Base-by-base conservation (phyloP, 2,329 filamentous ascomycete species). In the Lecanicillium sp. region DNA sequence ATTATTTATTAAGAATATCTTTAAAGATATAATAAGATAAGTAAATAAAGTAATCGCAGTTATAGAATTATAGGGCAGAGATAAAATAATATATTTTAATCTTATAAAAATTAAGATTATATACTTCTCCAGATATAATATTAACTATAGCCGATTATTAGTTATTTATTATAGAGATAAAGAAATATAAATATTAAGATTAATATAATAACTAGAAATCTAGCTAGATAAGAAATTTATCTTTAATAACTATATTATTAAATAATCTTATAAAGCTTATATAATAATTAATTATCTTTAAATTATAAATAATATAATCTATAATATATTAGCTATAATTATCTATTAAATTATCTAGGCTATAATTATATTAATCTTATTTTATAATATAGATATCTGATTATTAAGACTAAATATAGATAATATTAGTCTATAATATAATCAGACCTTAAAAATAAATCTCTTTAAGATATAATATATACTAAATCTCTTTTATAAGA, bases 91-190 rank as follows among this genome's bases (percentile, higher is more conserved):
- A 20, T 38, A 38, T 7, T 52, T 52, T 30, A 40, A 48, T 35
- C 41, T 35, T 9, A 39, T 33, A 4, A 52, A 52, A 30, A 48
- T 45, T 15, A 41, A 52, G 33, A 41, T 49, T 3, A 49, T 52
- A n/a, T 41, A 52, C 31, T 48, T 51, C 35, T 38, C 29, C 14
- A 38, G 20, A 33, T 11, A 27, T 11, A 32, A 13, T 12, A 15
- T 16, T 27, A 30, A 38, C 18, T n/a, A 33, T 9, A 19, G 7
- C 3, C 9, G 11, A 32, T 38, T 30, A 14, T 30, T 22, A 7
- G 12, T 38, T 20, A 38, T 38, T 16, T n/a, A 38, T 30, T 16
- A 38, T 14, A 17, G 37, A 22, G 30, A 38, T 16, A 38, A 38
- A 9, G 37, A 33, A 18, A 38, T 38, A 29, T 22, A 16, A 20